Evolutionary conservation across 495 filamentous ascomycete genomes (phyloP).

Genomic region (Neurospora sublineolata): DNA sequence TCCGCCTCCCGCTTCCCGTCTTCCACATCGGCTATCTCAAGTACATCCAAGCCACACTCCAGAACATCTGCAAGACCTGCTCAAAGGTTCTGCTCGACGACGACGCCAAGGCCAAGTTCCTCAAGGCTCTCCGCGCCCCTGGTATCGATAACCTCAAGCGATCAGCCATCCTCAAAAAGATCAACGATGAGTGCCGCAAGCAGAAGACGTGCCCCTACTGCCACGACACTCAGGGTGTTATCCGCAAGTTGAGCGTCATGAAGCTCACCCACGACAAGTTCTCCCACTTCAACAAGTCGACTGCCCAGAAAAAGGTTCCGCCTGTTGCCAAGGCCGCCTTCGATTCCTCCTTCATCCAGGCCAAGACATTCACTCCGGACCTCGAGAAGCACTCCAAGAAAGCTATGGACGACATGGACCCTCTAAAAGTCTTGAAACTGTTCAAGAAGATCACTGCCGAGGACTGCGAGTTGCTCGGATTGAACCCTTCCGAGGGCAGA

Average conservation of each 20-base stretch:
- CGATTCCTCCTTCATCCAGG: conserved; percentile 69
- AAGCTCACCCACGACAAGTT: conserved; percentile 95
- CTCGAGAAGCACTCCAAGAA: conserved; percentile 84
- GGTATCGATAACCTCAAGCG: conserved; percentile 78
- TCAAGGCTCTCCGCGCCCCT: conserved; percentile 68
- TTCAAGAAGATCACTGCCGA: conserved; percentile 75
- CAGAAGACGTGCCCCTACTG: conserved; percentile 66
- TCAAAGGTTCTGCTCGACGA: conserved; percentile 61
- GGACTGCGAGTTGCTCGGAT: conserved; percentile 83
- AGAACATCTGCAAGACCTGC: conserved; percentile 89
- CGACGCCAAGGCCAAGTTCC: conserved; percentile 51
- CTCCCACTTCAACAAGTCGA: conserved; percentile 72
- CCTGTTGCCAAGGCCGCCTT: conserved; percentile 71
- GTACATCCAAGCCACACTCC: conserved; percentile 74
- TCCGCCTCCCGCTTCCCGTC: conserved; percentile 75
- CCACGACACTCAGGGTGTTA: conserved; percentile 68
- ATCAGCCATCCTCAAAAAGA: conserved; percentile 66
- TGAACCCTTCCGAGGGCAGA: conserved; percentile 74
- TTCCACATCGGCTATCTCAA: conserved; percentile 96
- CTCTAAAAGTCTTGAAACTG: conserved; percentile 74
- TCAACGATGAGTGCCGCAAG: conserved; percentile 82
- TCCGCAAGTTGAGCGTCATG: conserved; percentile 75
- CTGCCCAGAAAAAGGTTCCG: conserved; percentile 66
- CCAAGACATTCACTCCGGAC: conserved; percentile 60
- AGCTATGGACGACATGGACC: conserved; percentile 89